Evolutionary conservation across 2,329 filamentous ascomycete species (phyloP).

Genomic region (Mycosphaerella arachidis): DNA sequence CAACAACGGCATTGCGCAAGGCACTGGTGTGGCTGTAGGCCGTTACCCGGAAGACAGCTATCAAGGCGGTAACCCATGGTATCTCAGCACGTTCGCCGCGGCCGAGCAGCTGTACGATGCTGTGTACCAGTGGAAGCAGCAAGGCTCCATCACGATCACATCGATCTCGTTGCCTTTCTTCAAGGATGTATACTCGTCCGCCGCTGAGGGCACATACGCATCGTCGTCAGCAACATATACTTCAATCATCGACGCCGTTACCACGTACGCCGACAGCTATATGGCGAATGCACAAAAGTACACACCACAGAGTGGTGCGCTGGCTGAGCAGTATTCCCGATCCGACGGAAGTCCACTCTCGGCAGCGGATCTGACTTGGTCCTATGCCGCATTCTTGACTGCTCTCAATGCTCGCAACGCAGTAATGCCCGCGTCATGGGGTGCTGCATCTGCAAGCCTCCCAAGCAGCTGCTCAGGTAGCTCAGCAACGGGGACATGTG

Average conservation of each 20-base stretch:
- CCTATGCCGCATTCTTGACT: constrained; percentile 66
- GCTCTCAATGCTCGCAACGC: constrained; percentile 55
- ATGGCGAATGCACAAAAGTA: constrained; percentile 41
- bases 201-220: constrained; percentile 59
- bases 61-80: constrained; percentile 26
- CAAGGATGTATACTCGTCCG: constrained; percentile 56
- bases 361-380: constrained; percentile 67
- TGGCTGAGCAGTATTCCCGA: constrained; percentile 64
- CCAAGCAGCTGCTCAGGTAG: constrained; percentile 24
- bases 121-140: constrained; percentile 63
- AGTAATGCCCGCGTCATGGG: constrained; percentile 56
- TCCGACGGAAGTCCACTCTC: constrained; percentile 50
- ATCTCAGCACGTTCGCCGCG: constrained; percentile 68
- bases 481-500: constrained; percentile 26
- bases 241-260: constrained; percentile 56
- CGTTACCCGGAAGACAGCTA: constrained; percentile 48
- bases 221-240: constrained; percentile 38
- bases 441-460: constrained; percentile 19
- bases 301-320: constrained; percentile 56
- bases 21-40: constrained; percentile 50
- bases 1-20: constrained; percentile 60
- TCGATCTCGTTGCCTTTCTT: constrained; percentile 67
- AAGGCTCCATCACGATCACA: constrained; percentile 61
- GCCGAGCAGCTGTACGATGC: constrained; percentile 78
- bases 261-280: constrained; percentile 59